Conservation (phyloP, 208 protist genomes). For the Acanthamoeba healyi region DNA sequence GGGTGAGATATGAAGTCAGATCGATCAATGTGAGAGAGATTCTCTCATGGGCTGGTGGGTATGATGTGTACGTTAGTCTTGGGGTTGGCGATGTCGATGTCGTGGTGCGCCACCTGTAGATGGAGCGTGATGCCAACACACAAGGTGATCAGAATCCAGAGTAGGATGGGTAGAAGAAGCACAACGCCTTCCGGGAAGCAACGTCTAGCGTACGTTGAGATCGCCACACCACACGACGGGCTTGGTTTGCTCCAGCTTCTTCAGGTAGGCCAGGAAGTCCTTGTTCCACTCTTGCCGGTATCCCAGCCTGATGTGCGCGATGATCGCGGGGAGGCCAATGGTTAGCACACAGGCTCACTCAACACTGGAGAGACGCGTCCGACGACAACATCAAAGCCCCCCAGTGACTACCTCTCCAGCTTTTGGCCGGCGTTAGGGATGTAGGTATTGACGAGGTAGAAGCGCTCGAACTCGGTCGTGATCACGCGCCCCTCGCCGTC, state of each 20-base stretch:
- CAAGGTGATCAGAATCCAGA: no score
- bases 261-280: constrained; percentile 42
- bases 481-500: constrained; percentile 39
- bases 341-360: no score
- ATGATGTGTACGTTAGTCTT: constrained; percentile 38
- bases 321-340: background rate
- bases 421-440: constrained; percentile 49
- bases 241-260: constrained; percentile 44
- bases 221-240: constrained; percentile 59
- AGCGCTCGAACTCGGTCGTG: constrained; percentile 12
- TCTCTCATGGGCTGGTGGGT: no score
- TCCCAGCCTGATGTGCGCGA: constrained; percentile 12
- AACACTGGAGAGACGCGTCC: no score
- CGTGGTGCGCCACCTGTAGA: constrained; percentile 56
- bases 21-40: background rate
- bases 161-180: no score
- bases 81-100: constrained; percentile 52
- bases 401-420: constrained; percentile 34
- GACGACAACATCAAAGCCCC: no score
- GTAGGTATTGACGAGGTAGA: constrained; percentile 66
- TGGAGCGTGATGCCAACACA: background rate
- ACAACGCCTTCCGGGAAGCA: no score
- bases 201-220: constrained; percentile 24
- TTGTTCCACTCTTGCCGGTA: constrained; percentile 56
- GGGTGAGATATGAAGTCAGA: no score